Conservation (phyloP, 2,329 filamentous ascomycete species). For the Ramularia collo-cygni region DNA sequence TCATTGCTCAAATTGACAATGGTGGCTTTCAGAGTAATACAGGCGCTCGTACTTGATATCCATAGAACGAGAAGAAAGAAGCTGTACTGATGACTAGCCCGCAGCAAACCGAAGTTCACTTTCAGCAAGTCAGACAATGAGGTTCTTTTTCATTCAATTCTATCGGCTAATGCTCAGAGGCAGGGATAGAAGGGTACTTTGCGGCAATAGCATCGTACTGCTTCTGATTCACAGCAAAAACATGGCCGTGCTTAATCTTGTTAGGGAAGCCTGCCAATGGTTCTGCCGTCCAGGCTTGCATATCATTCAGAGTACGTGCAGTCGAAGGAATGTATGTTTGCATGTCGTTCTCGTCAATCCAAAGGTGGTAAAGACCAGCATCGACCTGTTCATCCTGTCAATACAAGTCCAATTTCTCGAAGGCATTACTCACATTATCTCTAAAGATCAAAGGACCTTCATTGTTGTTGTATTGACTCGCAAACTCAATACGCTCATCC, state of each 20-base stretch:
- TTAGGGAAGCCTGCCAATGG: conserved; percentile 13
- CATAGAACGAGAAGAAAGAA: not conserved
- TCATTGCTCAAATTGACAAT: conserved; percentile 33
- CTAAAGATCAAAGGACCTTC: conserved; percentile 15
- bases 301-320: conserved; percentile 13
- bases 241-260: conserved; percentile 14
- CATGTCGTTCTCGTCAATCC: conserved; percentile 16
- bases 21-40: conserved; percentile 9
- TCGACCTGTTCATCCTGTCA: conserved; percentile 3
- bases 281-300: conserved; percentile 12
- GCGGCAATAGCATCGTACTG: conserved; percentile 13
- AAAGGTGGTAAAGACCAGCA: conserved; percentile 13
- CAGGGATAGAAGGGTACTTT: conserved; percentile 3
- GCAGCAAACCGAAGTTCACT: no score
- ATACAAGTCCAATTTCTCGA: not conserved
- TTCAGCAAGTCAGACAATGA: no score
- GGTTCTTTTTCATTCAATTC: no score
- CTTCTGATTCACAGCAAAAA: conserved; percentile 10
- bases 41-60: conserved; percentile 8
- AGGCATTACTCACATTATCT: conserved; percentile 8
- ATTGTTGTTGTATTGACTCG: conserved; percentile 12
- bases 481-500: conserved; percentile 11
- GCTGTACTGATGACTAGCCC: not conserved
- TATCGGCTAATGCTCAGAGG: not conserved
- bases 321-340: conserved; percentile 16